Evolutionary conservation across 2,329 filamentous ascomycete genomes (phyloP).

Genomic region (Cladosporium cucumerinum): DNA sequence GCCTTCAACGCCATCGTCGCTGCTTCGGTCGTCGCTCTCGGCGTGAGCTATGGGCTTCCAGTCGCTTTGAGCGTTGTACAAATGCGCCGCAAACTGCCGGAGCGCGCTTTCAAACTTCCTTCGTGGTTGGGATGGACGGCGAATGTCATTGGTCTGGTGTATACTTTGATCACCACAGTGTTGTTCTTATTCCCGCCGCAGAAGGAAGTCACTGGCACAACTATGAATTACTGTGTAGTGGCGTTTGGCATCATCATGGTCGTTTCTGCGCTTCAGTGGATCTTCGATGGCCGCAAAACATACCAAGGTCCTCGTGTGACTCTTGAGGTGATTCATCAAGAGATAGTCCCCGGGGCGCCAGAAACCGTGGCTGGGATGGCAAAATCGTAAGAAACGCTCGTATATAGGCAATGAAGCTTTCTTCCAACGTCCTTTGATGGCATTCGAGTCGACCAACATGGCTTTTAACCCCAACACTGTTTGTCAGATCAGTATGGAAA

Average conservation of each 20-base stretch:
- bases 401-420: neutral
- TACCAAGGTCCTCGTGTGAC: slow-evolving; percentile 44
- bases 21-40: slow-evolving; percentile 65
- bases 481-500: neutral
- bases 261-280: slow-evolving; percentile 54
- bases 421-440: neutral
- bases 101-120: slow-evolving; percentile 54
- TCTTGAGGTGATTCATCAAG: neutral
- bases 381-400: neutral
- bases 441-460: neutral
- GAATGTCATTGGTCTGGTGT: slow-evolving; percentile 56
- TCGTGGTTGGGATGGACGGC: slow-evolving; percentile 55
- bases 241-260: slow-evolving; percentile 54
- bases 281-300: slow-evolving; percentile 57
- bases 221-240: slow-evolving; percentile 59
- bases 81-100: slow-evolving; percentile 60
- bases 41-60: slow-evolving; percentile 68
- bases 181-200: slow-evolving; percentile 68
- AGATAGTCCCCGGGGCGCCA: neutral
- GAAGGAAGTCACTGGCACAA: slow-evolving; percentile 57
- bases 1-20: slow-evolving; percentile 71
- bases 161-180: slow-evolving; percentile 63
- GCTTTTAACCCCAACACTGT: neutral
- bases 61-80: slow-evolving; percentile 63
- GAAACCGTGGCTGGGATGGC: neutral